Percentiles rank a stretch among this genome's conserved stretches.
These are phyloP conservation scores for Massariosphaeria phaeospora DNA, from an alignment of 495 filamentous ascomycete species.

Conservation along the genomic window DNA sequence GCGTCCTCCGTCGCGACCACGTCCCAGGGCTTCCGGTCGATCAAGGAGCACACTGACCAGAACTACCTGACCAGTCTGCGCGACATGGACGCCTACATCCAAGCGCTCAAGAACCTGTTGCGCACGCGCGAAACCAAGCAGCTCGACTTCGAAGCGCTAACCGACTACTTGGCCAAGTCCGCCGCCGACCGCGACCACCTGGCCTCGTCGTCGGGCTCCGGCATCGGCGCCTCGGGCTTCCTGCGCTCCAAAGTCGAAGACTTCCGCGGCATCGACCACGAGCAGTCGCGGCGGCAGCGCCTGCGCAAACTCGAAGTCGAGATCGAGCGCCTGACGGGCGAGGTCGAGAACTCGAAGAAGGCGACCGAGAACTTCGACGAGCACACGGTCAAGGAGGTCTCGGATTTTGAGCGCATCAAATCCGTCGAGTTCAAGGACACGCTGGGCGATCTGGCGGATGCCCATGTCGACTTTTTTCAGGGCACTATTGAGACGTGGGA, in stretches of 20 bases:
- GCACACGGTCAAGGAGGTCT: slow-evolving; percentile 86
- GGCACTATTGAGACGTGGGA: slow-evolving; percentile 83
- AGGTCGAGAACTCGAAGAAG: slow-evolving; percentile 79
- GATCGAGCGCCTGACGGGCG: slow-evolving; percentile 81
- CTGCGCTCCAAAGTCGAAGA: slow-evolving; percentile 94
- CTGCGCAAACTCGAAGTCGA: slow-evolving; percentile 83
- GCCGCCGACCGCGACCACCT: slow-evolving; percentile 83
- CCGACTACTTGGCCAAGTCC: slow-evolving; percentile 89
- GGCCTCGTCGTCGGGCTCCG: slow-evolving; percentile 55
- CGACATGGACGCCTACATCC: slow-evolving; percentile 90
- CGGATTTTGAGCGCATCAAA: slow-evolving; percentile 95
- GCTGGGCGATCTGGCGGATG: slow-evolving; percentile 73
- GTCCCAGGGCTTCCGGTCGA: slow-evolving; percentile 60
- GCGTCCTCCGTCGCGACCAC: slow-evolving; percentile 82
- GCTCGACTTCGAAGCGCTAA: slow-evolving; percentile 91
- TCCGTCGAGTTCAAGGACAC: slow-evolving; percentile 84
- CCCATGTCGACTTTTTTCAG: slow-evolving; percentile 82
- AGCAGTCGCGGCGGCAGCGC: slow-evolving; percentile 79
- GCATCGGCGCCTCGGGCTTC: slow-evolving; percentile 71
- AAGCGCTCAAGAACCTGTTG: slow-evolving; percentile 75
- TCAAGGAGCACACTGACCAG: slow-evolving; percentile 92
- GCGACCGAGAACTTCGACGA: slow-evolving; percentile 86
- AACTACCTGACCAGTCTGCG: slow-evolving; percentile 86
- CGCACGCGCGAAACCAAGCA: slow-evolving; percentile 96
- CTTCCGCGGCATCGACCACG: slow-evolving; percentile 93